phyloP scores from a whole-genome alignment of 805 yeast genomes.

The Candida insectalens region DNA sequence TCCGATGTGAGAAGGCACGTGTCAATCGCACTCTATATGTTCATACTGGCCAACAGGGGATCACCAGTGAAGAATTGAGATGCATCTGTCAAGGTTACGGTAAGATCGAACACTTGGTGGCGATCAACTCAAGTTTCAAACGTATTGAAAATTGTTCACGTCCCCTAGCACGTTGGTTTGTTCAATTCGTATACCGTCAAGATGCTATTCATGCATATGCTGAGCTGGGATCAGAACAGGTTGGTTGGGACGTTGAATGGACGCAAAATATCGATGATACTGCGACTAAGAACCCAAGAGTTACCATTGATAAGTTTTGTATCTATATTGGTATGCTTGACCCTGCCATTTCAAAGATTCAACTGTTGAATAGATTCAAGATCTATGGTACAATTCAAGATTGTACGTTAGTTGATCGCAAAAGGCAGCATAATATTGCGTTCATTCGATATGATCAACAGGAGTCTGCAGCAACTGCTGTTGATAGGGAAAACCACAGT shows the following conservation, averaged over 20 bases:
- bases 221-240: constrained; percentile 38
- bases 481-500: constrained; percentile 77
- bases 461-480: constrained; percentile 76
- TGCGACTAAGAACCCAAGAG: constrained; percentile 24
- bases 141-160: constrained; percentile 7
- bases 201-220: constrained; percentile 86
- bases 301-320: constrained; percentile 56
- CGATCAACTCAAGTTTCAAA: constrained; percentile 26
- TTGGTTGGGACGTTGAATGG: constrained; percentile 66
- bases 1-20: constrained; percentile 85
- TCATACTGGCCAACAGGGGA: constrained; percentile 23
- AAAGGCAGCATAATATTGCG: constrained; percentile 53
- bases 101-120: constrained; percentile 59
- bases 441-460: constrained; percentile 59
- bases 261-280: constrained; percentile 67
- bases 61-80: constrained; percentile 24
- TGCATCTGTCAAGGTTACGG: constrained; percentile 47
- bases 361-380: constrained; percentile 48
- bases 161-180: constrained; percentile 45
- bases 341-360: constrained; percentile 42
- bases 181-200: constrained; percentile 70
- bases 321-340: constrained; percentile 74
- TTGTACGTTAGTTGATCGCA: constrained; percentile 44
- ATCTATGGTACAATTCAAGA: constrained; percentile 58
- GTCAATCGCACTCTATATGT: constrained; percentile 81